Conservation (phyloP, 202 grass and related monocot species). For the Carex arenaria region DNA sequence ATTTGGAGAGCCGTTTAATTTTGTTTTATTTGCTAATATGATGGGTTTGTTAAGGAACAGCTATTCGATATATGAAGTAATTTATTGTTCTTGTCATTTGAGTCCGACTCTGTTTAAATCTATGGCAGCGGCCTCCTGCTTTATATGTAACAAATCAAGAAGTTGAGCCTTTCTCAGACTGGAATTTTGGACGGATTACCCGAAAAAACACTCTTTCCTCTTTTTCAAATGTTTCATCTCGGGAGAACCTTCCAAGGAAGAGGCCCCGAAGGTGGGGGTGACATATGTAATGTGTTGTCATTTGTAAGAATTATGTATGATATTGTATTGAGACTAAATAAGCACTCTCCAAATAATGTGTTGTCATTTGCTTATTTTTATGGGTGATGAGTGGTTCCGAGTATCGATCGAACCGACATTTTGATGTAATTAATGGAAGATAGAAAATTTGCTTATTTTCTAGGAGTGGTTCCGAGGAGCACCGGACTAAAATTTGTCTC, state of each 20-base stretch:
- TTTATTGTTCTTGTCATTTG: not conserved
- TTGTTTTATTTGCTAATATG: not conserved
- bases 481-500: too few relatives aligned
- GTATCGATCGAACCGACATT: too few relatives aligned
- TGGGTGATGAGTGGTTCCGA: too few relatives aligned
- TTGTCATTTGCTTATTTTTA: not conserved
- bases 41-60: not conserved
- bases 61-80: not conserved
- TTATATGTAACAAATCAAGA: constrained; percentile 36
- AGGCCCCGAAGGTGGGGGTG: not conserved
- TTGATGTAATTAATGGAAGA: too few relatives aligned
- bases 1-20: not conserved
- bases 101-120: not conserved
- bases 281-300: not conserved
- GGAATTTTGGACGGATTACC: constrained; percentile 51
- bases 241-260: not conserved
- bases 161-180: constrained; percentile 53
- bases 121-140: not conserved
- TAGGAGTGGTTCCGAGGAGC: too few relatives aligned
- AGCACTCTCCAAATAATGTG: not conserved
- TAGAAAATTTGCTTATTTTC: too few relatives aligned
- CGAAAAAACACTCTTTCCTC: constrained; percentile 35
- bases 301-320: not conserved
- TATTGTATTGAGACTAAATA: not conserved
- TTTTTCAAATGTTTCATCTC: constrained; percentile 7